phyloP scores from a whole-genome alignment of 2,329 filamentous ascomycete genomes.

The Aspergillus vadensis region DNA sequence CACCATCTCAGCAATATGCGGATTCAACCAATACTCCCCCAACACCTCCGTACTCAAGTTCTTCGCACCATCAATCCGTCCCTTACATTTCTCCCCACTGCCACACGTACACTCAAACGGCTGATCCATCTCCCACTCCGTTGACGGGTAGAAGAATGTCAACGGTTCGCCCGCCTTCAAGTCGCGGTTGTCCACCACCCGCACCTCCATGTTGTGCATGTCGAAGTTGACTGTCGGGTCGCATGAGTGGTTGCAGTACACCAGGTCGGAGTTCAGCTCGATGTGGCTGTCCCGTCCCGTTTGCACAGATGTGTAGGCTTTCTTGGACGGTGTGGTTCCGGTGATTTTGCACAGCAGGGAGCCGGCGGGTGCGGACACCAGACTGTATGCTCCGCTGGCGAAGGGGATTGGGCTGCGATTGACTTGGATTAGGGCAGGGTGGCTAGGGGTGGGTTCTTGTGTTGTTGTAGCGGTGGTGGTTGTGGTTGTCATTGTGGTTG shows the following conservation, averaged over 20 bases:
- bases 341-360: slow-evolving; percentile 54
- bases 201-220: slow-evolving; percentile 47
- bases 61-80: slow-evolving; percentile 44
- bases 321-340: slow-evolving; percentile 45
- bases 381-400: slow-evolving; percentile 48
- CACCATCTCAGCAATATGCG: slow-evolving; percentile 41
- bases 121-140: slow-evolving; percentile 54
- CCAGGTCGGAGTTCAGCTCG: slow-evolving; percentile 59
- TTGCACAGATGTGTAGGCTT: slow-evolving; percentile 57
- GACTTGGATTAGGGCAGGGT: slow-evolving; percentile 32
- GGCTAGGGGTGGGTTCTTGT: slow-evolving; percentile 22
- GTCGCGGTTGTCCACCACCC: slow-evolving; percentile 41
- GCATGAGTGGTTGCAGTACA: slow-evolving; percentile 61
- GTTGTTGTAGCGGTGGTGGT: slow-evolving; percentile 22
- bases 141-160: slow-evolving; percentile 54
- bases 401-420: slow-evolving; percentile 37
- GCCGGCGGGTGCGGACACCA: slow-evolving; percentile 53
- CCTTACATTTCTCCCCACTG: slow-evolving; percentile 39
- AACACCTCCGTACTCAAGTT: slow-evolving; percentile 36
- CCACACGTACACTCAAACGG: slow-evolving; percentile 49
- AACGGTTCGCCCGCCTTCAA: slow-evolving; percentile 45
- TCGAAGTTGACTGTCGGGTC: slow-evolving; percentile 57
- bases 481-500: slow-evolving; percentile 21
- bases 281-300: slow-evolving; percentile 53
- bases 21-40: slow-evolving; percentile 46